Base-by-base conservation (phyloP, 805 yeast genomes). In the Candida ulmi region DNA sequence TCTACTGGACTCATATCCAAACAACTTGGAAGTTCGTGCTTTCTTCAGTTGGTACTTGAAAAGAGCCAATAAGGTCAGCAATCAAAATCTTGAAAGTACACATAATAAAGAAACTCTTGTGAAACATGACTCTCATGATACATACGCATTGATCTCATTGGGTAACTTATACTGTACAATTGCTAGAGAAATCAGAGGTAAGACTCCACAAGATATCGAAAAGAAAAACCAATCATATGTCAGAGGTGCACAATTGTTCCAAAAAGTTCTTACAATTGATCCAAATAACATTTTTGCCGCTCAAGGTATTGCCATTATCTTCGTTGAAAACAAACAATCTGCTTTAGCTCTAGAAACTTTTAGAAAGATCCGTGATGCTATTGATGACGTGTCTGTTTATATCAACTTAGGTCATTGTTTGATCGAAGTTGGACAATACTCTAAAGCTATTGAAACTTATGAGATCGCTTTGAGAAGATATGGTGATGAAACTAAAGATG, bases 261-360 rank as follows among this genome's bases (percentile, higher is more conserved):
- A 88, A 54, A 93, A 93, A 63, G 96, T 88, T 2, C 66, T 93
- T 39, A 80, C 84, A 37, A 63, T 88, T 23, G 98, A 93, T 63
- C 78, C 90, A 2, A 70, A 74, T 49, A 87, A 91, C 57, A 91
- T 90, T 1, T 93, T 82, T 65, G 99, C 99, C 5, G 98, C 99
- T 1, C 99, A 93, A 62, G 99, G 99, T 40, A 72, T 93, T 45
- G 98, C 97, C 1, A 88, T 93, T 40, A 78, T 88, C 5, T 84
- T 88, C 60, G 95, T 95, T 11, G 97, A 91, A 54, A 82, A 80
- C 53, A 80, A 81, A 48, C 80, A 85, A 50, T 65, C 77, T 26
- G 79, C 77, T 19, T 71, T 80, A 44, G 96, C 98, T 0, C 69
- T 90, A 53, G 95, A 87, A 48, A 81, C 90, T 33, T 80, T 93